Evolutionary conservation across 2,329 filamentous ascomycete genomes (phyloP).

Genomic region (Pseudocercospora ulei): DNA sequence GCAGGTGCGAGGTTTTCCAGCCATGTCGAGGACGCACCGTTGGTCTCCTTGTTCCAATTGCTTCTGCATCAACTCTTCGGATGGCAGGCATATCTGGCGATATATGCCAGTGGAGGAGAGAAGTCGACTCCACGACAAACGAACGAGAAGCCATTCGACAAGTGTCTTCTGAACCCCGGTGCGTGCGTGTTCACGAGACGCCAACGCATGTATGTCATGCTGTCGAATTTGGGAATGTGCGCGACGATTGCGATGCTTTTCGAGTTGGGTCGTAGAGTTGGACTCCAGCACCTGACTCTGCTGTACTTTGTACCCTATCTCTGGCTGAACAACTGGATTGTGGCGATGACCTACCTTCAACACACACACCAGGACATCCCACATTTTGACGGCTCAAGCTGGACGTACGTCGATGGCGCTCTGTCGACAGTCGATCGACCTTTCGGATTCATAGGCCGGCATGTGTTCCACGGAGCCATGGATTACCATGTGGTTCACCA

Average conservation of each 20-base stretch:
- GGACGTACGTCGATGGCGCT: conserved; percentile 55
- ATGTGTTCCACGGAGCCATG: conserved; percentile 58
- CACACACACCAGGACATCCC: conserved; percentile 53
- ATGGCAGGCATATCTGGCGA: conserved; percentile 27
- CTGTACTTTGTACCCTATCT: conserved; percentile 53
- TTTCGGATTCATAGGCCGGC: conserved; percentile 54
- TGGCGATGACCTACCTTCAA: conserved; percentile 66
- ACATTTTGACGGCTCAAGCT: conserved; percentile 51
- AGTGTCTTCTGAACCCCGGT: conserved; percentile 51
- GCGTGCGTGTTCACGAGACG: conserved; percentile 46
- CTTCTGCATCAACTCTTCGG: conserved; percentile 28
- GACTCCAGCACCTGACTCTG: conserved; percentile 8
- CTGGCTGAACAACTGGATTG: conserved; percentile 64
- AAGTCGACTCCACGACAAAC: conserved; percentile 12
- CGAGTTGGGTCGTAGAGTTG: conserved; percentile 31
- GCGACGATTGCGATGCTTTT: conserved; percentile 47
- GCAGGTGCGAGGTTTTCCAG: conserved; percentile 15
- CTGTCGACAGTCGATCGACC: conserved; percentile 55
- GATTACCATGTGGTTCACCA: conserved; percentile 57
- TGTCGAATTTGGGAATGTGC: conserved; percentile 53
- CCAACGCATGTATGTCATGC: conserved; percentile 44
- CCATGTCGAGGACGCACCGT: conserved; percentile 28
- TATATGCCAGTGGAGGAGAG: conserved; percentile 24
- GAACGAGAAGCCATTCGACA: conserved; percentile 45
- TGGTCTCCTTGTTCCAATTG: conserved; percentile 19